Base-by-base conservation (phyloP, 2,329 filamentous ascomycete species). In the Chrysoporthe austroafricana region DNA sequence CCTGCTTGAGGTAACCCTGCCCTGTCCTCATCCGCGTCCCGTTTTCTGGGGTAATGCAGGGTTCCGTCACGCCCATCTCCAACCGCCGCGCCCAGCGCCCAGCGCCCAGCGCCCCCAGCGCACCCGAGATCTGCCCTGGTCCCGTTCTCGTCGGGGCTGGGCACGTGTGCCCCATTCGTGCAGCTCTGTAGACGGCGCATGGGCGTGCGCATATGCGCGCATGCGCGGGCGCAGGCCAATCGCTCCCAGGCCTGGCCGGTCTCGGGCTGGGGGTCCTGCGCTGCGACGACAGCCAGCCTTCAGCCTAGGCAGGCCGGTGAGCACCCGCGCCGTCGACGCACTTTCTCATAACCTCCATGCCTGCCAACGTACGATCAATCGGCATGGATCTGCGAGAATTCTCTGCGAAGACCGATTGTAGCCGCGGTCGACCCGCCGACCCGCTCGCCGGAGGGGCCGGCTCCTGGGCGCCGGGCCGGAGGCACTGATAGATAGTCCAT, bases 1-100 rank as follows among this genome's bases (percentile, higher is more conserved):
- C 36, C 36, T 50, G 26, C 56, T 36, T 26, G 50, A 54, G 56
- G 52, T 54, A 32, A 57, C 43, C 63, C 63, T 58, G 36, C 36
- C 36, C 36, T 63, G 64, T 52, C 60, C 52, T 32, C 36, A 18
- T 56, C 48, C 42, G 26, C 50, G 50, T 65, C 46, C 48, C 11
- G 48, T 59, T 62, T 68, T 66, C 66, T 62, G 66, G 66, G 66
- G 66, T 68, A 68, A 63, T 39, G 39, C 36, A 34, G 18, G 36
- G 57, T 18, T 44, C 57, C 39, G 21, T 26, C 36, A 6, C 26
- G 26, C 13, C 32, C 32, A 54, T 26, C 50, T 54, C n/a, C 50
- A 54, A 54, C 50, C 26, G 26, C 26, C 26, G 26, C 26, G 26
- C 26, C 26, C 26, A 26, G 26, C 26, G 26, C 26, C 26, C 26